Percentiles rank a stretch among this genome's conserved stretches.
Evolutionary conservation across 371 early-diverging fungal genomes (phyloP).

Genomic region (Entomophthora muscae): DNA sequence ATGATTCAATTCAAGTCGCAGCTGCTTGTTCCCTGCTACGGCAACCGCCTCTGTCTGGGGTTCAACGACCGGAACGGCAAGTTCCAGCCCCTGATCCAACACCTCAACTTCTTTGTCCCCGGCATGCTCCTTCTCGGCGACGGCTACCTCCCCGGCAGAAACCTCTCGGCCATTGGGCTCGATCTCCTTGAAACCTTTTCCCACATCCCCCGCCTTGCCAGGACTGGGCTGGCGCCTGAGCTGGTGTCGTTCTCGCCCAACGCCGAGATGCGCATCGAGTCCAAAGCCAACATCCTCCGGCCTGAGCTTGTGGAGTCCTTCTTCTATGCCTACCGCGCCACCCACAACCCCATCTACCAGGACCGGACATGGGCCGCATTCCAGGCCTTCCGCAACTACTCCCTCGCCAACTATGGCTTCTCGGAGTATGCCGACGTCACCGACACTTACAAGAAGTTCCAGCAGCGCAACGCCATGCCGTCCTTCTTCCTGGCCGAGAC

Average conservation of each 20-base stretch:
- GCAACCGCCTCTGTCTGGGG: background rate
- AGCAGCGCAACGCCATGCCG: conserved; percentile 67
- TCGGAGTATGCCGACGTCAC: background rate
- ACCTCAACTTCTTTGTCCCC: conserved; percentile 37
- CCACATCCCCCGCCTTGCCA: conserved; percentile 29
- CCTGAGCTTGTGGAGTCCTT: conserved; percentile 58
- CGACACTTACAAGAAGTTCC: conserved; percentile 14
- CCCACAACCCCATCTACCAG: conserved; percentile 50
- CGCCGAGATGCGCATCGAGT: background rate
- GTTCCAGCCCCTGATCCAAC: background rate
- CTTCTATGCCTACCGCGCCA: conserved; percentile 49
- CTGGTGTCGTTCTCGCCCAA: conserved; percentile 13
- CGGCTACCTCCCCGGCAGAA: conserved; percentile 23
- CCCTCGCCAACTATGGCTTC: background rate
- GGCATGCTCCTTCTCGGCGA: conserved; percentile 50
- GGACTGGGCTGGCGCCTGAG: conserved; percentile 39
- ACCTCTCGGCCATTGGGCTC: conserved; percentile 23
- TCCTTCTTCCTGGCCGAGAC: conserved; percentile 86
- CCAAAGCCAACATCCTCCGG: conserved; percentile 6
- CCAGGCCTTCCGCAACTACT: conserved; percentile 1
- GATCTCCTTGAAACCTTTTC: conserved; percentile 36
- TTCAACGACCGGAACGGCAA: background rate
- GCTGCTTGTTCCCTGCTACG: background rate
- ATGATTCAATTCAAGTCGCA: background rate
- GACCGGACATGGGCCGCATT: conserved; percentile 39